Evolutionary conservation across 371 early-diverging fungal genomes (phyloP).

Genomic region (Zancudomyces culisetae): DNA sequence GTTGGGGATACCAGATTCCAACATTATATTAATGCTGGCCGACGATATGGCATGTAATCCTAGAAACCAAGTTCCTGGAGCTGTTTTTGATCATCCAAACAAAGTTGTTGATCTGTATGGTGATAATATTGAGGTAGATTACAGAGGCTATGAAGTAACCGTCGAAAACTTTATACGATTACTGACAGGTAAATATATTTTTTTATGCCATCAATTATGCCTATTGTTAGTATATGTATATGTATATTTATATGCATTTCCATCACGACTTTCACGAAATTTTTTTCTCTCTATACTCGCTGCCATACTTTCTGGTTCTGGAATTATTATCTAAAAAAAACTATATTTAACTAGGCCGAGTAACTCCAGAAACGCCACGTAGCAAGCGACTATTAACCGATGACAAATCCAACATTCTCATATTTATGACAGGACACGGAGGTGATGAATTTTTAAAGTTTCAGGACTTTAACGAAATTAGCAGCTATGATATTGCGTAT

Average conservation of each 20-base stretch:
- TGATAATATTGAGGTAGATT: conserved; percentile 89
- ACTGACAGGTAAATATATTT: conserved; percentile 78
- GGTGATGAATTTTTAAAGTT: conserved; percentile 95
- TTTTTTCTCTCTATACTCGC: too few species aligned
- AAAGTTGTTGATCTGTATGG: conserved; percentile 75
- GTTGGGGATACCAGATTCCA: conserved; percentile 90
- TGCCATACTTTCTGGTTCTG: too few species aligned
- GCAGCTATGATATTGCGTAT: conserved; percentile 80
- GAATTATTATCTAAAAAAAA: too few species aligned
- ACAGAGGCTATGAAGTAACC: conserved; percentile 93
- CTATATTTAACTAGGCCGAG: conserved; percentile 30
- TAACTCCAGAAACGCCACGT: conserved; percentile 53
- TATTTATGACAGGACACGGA: conserved; percentile 96
- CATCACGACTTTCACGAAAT: too few species aligned
- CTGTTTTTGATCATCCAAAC: conserved; percentile 76
- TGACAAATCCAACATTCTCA: conserved; percentile 79
- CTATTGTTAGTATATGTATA: too few species aligned
- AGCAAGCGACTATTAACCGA: conserved; percentile 85
- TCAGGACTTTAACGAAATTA: conserved; percentile 91
- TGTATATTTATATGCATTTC: too few species aligned
- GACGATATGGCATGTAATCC: conserved; percentile 95
- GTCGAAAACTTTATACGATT: conserved; percentile 91
- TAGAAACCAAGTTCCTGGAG: conserved; percentile 76
- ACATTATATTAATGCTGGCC: conserved; percentile 93
- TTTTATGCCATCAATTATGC: too few species aligned